Evolutionary conservation across 2,329 filamentous ascomycete species (phyloP).

Genomic region (Trichophyton rubrum): DNA sequence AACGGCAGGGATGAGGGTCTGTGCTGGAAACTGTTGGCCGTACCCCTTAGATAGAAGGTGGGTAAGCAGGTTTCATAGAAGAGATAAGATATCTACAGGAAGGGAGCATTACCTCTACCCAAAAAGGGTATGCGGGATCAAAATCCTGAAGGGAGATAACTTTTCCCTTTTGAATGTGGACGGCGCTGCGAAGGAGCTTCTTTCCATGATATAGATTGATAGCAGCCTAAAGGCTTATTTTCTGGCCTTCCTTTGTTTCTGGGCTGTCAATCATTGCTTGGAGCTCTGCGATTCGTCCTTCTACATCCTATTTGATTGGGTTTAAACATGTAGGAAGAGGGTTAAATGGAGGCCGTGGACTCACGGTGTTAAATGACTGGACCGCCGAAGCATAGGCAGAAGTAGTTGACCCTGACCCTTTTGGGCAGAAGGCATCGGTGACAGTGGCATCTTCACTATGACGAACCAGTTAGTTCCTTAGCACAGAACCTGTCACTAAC

Average conservation of each 20-base stretch:
- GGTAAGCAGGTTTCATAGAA: not conserved
- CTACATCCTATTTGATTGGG: constrained; percentile 9
- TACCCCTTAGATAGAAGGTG: not conserved
- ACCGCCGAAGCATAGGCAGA: not conserved
- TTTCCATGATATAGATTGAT: constrained; percentile 8
- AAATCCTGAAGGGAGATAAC: constrained; percentile 1
- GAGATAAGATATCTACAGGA: not conserved
- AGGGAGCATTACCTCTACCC: constrained; percentile 9
- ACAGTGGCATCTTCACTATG: not conserved
- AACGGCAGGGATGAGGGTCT: not conserved
- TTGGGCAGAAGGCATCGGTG: not conserved
- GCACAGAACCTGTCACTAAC: not conserved
- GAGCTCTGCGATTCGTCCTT: constrained; percentile 7
- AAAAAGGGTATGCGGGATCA: constrained; percentile 4
- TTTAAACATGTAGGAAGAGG: constrained; percentile 8
- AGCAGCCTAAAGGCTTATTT: constrained; percentile 8
- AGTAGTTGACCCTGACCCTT: not conserved
- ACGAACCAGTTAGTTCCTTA: not conserved
- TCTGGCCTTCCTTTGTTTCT: constrained; percentile 8
- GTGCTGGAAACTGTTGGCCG: not conserved
- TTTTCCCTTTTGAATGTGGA: constrained; percentile 7
- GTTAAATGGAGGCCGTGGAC: not conserved
- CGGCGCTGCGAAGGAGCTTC: not conserved
- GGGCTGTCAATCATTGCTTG: constrained; percentile 10
- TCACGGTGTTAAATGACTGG: not conserved